Evolutionary conservation across 495 filamentous ascomycete genomes (phyloP).

Genomic region (Margaritispora aquatica): DNA sequence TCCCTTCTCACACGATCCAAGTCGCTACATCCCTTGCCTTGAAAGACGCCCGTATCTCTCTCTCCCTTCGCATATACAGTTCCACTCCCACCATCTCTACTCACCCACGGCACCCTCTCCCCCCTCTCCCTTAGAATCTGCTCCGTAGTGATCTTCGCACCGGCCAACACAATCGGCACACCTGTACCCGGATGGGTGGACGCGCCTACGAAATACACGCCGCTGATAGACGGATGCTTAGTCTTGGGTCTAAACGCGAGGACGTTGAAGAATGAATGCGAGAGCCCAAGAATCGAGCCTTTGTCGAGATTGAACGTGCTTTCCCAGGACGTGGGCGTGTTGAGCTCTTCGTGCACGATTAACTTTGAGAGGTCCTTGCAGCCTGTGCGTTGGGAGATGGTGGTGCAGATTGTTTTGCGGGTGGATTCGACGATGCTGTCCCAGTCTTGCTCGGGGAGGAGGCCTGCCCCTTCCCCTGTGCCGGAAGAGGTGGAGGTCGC

Average conservation of each 20-base stretch:
- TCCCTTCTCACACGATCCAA: slow-evolving; percentile 29
- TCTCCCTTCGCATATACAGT: no score
- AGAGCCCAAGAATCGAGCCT: slow-evolving; percentile 62
- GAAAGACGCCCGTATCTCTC: slow-evolving; percentile 19
- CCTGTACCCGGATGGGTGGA: slow-evolving; percentile 68
- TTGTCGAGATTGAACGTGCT: slow-evolving; percentile 61
- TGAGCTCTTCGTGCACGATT: slow-evolving; percentile 52
- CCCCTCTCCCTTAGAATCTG: slow-evolving; percentile 42
- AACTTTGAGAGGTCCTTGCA: no score
- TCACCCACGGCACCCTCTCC: slow-evolving; percentile 36
- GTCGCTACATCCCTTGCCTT: slow-evolving; percentile 19
- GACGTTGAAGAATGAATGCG: slow-evolving; percentile 67
- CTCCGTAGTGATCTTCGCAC: slow-evolving; percentile 53
- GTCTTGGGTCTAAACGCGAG: slow-evolving; percentile 57
- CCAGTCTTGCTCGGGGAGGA: slow-evolving; percentile 49
- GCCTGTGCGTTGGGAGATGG: not conserved
- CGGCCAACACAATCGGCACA: slow-evolving; percentile 62
- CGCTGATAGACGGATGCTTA: slow-evolving; percentile 38
- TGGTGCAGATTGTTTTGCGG: not conserved
- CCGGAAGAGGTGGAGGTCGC: slow-evolving; percentile 7
- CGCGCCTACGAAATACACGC: slow-evolving; percentile 58
- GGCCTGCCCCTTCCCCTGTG: slow-evolving; percentile 28
- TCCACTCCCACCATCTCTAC: slow-evolving; percentile 2
- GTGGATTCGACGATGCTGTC: slow-evolving; percentile 35
- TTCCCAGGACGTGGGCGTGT: slow-evolving; percentile 57